phyloP scores from a whole-genome alignment of 495 filamentous ascomycete genomes.

The Bryoglossum gracile region DNA sequence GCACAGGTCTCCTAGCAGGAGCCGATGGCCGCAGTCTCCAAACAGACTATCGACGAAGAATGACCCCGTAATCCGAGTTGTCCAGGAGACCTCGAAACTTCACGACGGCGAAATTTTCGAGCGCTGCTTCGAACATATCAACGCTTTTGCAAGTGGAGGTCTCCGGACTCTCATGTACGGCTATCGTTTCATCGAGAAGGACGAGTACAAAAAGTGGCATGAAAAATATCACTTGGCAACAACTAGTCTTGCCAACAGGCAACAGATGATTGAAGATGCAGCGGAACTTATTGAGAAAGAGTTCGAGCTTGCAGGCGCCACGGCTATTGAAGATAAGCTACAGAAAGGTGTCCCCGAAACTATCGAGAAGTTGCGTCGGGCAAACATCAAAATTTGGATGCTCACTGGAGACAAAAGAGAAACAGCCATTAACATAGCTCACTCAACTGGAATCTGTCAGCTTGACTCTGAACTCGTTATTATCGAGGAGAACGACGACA shows the following conservation, averaged over 20 bases:
- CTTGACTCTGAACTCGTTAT: slow-evolving; percentile 76
- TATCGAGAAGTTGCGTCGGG: slow-evolving; percentile 70
- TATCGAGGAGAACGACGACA: slow-evolving; percentile 58
- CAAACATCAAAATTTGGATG: slow-evolving; percentile 97
- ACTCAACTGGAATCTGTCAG: slow-evolving; percentile 77
- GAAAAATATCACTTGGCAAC: slow-evolving; percentile 67
- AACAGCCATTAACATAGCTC: slow-evolving; percentile 90
- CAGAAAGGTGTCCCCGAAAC: slow-evolving; percentile 87
- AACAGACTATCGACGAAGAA: neutral
- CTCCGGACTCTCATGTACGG: slow-evolving; percentile 80
- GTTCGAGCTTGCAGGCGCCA: slow-evolving; percentile 76
- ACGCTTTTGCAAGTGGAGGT: slow-evolving; percentile 86
- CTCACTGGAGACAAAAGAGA: slow-evolving; percentile 92
- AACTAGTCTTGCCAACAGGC: slow-evolving; percentile 76
- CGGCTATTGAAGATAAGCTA: slow-evolving; percentile 89
- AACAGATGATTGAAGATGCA: slow-evolving; percentile 66
- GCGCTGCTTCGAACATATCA: slow-evolving; percentile 76
- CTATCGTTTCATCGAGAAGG: slow-evolving; percentile 65
- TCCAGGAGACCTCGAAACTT: slow-evolving; percentile 50
- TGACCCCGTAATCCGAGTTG: slow-evolving; percentile 10
- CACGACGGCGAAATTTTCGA: slow-evolving; percentile 55
- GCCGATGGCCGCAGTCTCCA: neutral
- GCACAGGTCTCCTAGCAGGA: too few species aligned
- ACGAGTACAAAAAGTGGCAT: slow-evolving; percentile 71
- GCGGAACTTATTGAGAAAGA: slow-evolving; percentile 73